Percentiles rank a stretch among this genome's conserved stretches.
These are phyloP conservation scores for Phlebiopsis gigantea DNA, from an alignment of 768 basidiomycete species.

Conservation along the genomic window DNA sequence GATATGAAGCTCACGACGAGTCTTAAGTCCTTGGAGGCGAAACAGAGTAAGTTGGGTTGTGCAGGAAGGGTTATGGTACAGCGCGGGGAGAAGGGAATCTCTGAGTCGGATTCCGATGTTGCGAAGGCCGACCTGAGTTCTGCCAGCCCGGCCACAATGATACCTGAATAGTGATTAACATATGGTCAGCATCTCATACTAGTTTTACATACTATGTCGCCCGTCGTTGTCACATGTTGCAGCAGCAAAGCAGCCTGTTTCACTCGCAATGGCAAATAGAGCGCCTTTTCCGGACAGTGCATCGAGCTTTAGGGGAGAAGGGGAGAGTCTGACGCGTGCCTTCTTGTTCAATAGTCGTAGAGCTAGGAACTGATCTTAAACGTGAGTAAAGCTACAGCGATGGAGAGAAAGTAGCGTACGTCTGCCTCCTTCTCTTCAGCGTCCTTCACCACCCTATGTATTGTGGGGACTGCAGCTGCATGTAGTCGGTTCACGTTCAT, in stretches of 20 bases:
- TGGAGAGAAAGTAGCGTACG: conserved; percentile 13
- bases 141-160: conserved; percentile 55
- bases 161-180: conserved; percentile 32
- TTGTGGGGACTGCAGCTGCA: conserved; percentile 11
- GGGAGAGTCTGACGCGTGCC: conserved; percentile 58
- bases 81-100: conserved; percentile 43
- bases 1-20: conserved; percentile 54
- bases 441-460: conserved; percentile 18
- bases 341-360: conserved; percentile 48
- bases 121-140: conserved; percentile 54
- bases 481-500: conserved; percentile 24
- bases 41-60: conserved; percentile 48
- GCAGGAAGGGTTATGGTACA: conserved; percentile 41
- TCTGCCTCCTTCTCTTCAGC: conserved; percentile 25
- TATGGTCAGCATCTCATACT: not conserved
- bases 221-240: conserved; percentile 33
- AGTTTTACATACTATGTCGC: conserved; percentile 32
- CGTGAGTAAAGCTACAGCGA: not conserved
- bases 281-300: conserved; percentile 38
- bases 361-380: conserved; percentile 20
- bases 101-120: conserved; percentile 32
- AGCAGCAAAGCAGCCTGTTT: conserved; percentile 68
- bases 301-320: conserved; percentile 39
- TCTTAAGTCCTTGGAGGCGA: conserved; percentile 56
- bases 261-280: conserved; percentile 56